Conservation (phyloP, 768 basidiomycete genomes). For the Podaxis sp. region DNA sequence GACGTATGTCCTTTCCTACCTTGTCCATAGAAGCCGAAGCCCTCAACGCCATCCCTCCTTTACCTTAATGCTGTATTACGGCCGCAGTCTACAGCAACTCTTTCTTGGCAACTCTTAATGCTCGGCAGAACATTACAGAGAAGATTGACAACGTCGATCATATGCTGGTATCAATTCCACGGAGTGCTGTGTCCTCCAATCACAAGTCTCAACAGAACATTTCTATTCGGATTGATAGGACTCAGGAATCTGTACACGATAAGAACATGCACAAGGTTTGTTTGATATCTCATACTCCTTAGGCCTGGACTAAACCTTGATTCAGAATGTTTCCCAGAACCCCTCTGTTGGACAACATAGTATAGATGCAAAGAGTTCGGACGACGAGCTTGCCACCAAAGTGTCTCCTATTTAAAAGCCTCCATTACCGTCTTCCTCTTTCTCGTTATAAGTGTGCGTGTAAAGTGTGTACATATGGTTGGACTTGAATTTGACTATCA, state of each 20-base stretch:
- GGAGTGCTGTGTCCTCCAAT: constrained; percentile 22
- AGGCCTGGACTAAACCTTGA: neutral
- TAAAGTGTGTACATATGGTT: neutral
- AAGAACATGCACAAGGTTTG: neutral
- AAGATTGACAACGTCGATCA: constrained; percentile 29
- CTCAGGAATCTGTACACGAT: constrained; percentile 21
- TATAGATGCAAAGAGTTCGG: neutral
- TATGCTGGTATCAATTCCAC: constrained; percentile 33
- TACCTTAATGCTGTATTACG: neutral
- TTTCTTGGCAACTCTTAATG: constrained; percentile 52
- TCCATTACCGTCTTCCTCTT: neutral
- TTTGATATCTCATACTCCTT: neutral
- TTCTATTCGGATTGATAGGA: constrained; percentile 36
- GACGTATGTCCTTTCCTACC: constrained; percentile 35
- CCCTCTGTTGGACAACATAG: neutral
- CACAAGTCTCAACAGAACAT: constrained; percentile 26
- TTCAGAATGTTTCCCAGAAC: neutral
- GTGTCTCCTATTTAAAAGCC: neutral
- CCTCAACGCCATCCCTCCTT: neutral
- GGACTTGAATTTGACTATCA: neutral
- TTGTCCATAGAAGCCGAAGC: neutral
- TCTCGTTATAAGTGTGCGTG: neutral
- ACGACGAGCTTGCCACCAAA: neutral
- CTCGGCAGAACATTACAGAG: constrained; percentile 36
- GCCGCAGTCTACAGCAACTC: constrained; percentile 49